Conservation (phyloP, 2,329 filamentous ascomycete species). For the Keithomyces neogunnii region DNA sequence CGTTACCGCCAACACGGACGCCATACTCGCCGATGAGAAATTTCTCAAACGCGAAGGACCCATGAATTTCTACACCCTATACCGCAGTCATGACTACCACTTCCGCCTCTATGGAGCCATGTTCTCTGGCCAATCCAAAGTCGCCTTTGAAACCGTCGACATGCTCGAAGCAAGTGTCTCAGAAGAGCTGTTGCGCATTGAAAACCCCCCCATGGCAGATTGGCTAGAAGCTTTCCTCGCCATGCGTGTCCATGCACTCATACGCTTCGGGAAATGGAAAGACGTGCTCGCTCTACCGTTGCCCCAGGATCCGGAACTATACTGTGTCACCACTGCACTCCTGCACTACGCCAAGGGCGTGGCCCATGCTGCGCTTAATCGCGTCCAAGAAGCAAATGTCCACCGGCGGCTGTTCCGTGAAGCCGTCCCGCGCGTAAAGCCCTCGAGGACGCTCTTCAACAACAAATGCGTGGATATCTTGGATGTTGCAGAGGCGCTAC, state of each 20-base stretch:
- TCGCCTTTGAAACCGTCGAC: constrained; percentile 52
- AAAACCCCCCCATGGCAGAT: constrained; percentile 68
- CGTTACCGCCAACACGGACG: constrained; percentile 57
- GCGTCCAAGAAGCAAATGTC: constrained; percentile 43
- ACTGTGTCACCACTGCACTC: constrained; percentile 62
- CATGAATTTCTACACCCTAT: constrained; percentile 68
- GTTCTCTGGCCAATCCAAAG: constrained; percentile 58
- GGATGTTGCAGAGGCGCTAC: constrained; percentile 54
- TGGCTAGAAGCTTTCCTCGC: constrained; percentile 66
- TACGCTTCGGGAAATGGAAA: constrained; percentile 67
- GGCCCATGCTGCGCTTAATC: constrained; percentile 51
- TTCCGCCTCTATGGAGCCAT: constrained; percentile 71
- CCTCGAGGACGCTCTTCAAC: constrained; percentile 43
- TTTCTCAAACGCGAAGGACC: constrained; percentile 52
- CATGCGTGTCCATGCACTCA: constrained; percentile 58
- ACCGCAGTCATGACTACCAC: constrained; percentile 67
- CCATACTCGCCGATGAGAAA: constrained; percentile 59
- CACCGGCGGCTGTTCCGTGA: constrained; percentile 42
- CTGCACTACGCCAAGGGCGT: constrained; percentile 60
- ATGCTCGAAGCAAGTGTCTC: constrained; percentile 55
- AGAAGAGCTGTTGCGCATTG: constrained; percentile 51
- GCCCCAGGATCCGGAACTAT: constrained; percentile 51
- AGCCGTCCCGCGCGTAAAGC: constrained; percentile 43
- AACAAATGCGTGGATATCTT: constrained; percentile 48
- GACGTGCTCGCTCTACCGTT: constrained; percentile 50